Base-by-base conservation (phyloP, 148 eudicot genomes). In the Rhododendron ovatum region DNA sequence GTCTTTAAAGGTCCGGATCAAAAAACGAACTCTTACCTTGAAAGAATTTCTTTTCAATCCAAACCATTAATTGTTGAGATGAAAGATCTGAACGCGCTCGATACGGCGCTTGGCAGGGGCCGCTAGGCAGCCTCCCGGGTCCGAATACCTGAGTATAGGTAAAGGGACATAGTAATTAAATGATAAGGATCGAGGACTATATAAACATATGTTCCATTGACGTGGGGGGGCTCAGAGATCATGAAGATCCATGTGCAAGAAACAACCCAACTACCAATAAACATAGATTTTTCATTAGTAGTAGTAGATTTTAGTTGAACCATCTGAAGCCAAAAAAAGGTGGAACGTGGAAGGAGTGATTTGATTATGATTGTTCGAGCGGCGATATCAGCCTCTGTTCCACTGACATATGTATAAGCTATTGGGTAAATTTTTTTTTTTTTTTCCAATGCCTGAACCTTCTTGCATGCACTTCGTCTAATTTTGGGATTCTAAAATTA, bases 171-270 rank as follows among this genome's bases (percentile, higher is more conserved):
- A 20, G 65, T 4, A 57, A 57, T 5, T 20, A 20, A 59, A 59
- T 20, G 65, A 59, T 59, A 39, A 83, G 75, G 53, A 37, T 37
- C 39, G 39, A 50, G 87, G 89, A 35, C 53, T 71, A 7, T 26
- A 30, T 15, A 53, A 51, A 50, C 45, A 78, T 43, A 24, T 82
- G 79, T 89, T 37, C 81, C 53, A 9, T 28, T 26, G 55, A 57
- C 47, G 71, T 74, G 37, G 82, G 39, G 51, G 89, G 39, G 89
- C 88, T 86, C 82, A 80, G 65, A 91, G 85, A 89, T 88, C 84
- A 84, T 82, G 88, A 35, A 84, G 78, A 90, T 90, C 91, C 91
- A 90, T 90, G 93, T 85, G 89, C 87, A 81, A 63, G 85, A 26
- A 85, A 71, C 8, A 33, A 71, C 81, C 48, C 81, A 67, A 67